Conservation (phyloP, 78 protist species). For the Monocercomonoides exilis region DNA sequence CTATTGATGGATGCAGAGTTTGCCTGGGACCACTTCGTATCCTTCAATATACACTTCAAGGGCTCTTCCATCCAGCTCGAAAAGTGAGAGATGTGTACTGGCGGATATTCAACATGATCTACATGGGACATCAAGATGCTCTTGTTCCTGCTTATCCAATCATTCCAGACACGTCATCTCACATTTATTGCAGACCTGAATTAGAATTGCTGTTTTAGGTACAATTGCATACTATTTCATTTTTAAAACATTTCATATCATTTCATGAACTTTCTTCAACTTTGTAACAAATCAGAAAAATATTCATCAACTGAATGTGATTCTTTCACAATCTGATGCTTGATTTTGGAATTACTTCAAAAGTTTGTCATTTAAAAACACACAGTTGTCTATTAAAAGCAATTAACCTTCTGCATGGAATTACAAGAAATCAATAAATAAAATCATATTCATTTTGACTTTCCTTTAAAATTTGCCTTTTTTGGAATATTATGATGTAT, state of each 20-base stretch:
- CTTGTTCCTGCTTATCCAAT: conserved; percentile 45
- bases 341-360: no score
- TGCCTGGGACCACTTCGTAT: conserved; percentile 80
- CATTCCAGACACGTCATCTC: conserved; percentile 28
- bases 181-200: conserved; percentile 3
- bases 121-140: conserved; percentile 61
- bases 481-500: not conserved
- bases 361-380: no score
- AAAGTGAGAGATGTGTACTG: conserved; percentile 94
- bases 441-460: not conserved
- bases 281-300: no score
- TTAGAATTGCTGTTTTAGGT: conserved; percentile 22
- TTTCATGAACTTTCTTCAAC: not conserved
- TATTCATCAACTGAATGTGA: not conserved
- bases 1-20: conserved; percentile 87
- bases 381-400: no score
- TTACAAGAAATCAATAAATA: not conserved
- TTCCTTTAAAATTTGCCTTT: not conserved
- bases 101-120: conserved; percentile 87
- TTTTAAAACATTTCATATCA: not conserved
- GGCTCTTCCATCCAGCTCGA: conserved; percentile 57
- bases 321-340: not conserved
- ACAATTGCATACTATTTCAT: not conserved
- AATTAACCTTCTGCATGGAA: not conserved
- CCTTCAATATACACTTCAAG: conserved; percentile 67